Evolutionary conservation across 2,329 filamentous ascomycete species (phyloP), one percentile per base, ranked within the genome.

Genomic region (Diaporthe capsici): DNA sequence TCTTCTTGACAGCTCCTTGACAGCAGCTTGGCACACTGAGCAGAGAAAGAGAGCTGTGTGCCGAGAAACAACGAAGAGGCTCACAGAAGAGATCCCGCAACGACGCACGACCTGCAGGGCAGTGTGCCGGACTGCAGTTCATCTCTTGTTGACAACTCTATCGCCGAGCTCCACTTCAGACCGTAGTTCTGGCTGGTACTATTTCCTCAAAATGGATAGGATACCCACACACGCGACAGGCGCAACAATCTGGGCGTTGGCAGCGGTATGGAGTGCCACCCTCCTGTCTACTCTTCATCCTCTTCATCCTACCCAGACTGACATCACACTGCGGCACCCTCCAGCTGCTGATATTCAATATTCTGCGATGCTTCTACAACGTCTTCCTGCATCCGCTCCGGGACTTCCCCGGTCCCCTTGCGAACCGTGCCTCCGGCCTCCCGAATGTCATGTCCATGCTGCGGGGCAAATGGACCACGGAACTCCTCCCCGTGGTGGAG

Each of bases 361-460:
- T 34, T 28, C 20, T 28, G 58, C 20, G 47, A 60, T 55, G 51
- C 51, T 22, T 76, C 47, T 68, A 74, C 68, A 80, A 78, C 28
- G 51, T 79, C 15, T 75, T 58, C 31, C 39, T 78, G 34, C 77
- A 78, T 37, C 77, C 75, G 4, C 73, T 78, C 12, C 71, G 73
- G 28, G 28, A 57, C 6, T 75, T 73, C 17, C 75, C 76, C 4
- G 75, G 76, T 0, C 77, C 75, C 4, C 28, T 78, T 8, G 39
- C 58, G 20, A 73, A 58, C 49, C 72, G 67, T 61, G 76, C 73
- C 58, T 72, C 68, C 1, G 51, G 49, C 12, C 42, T 77, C 9
- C 72, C 72, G 7, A 67, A 55, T 15, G 37, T 70, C 13, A 34
- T 67, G 9, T 49, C 68, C 2, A 65, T 75, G 15, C 13, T 75